Percentiles rank a stretch among this genome's conserved stretches.
phyloP scores from a whole-genome alignment of 306 rosid species.

The Malus domestica region ASM211411v1 NC_041800.1:32726733-32727232 shows the following conservation, averaged over 20 bases:
- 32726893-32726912: background rate
- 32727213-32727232: background rate
- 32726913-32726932: background rate
- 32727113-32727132: conserved; percentile 39
- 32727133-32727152: conserved; percentile 63
- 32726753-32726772: conserved; percentile 90
- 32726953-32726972: background rate
- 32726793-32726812: conserved; percentile 60
- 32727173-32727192: background rate
- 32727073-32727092: conserved; percentile 1
- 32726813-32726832: conserved; percentile 73
- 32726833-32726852: conserved; percentile 92
- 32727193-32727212: background rate
- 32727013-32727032: background rate
- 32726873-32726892: background rate
- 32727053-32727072: background rate
- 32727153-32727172: conserved; percentile 69
- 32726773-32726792: conserved; percentile 75
- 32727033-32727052: background rate
- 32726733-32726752: conserved; percentile 8
- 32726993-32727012: background rate
- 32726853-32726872: conserved; percentile 20
- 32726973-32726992: background rate
- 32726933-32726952: background rate
- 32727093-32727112: conserved; percentile 41